These are phyloP conservation scores for Avena atlantica DNA, from an alignment of 176 grass and related monocot species.

Conservation along the genomic window DNA sequence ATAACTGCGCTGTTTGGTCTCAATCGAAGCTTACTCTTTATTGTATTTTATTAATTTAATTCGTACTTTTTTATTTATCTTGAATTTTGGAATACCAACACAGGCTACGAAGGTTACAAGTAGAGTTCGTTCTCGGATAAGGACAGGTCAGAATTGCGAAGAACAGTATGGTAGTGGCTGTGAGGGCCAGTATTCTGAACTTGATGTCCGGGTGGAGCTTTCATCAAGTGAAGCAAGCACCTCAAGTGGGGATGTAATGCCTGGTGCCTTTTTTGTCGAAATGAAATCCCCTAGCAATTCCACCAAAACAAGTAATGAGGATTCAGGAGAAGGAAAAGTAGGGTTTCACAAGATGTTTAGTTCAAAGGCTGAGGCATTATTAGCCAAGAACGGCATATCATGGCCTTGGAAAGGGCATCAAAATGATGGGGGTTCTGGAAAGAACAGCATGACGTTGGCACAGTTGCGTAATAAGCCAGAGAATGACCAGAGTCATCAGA, in stretches of 20 bases:
- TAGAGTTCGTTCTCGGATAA: constrained; percentile 66
- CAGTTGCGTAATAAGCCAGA: constrained; percentile 62
- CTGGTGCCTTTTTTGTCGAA: constrained; percentile 24
- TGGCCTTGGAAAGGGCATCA: constrained; percentile 82
- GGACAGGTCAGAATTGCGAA: constrained; percentile 22
- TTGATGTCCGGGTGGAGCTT: constrained; percentile 53
- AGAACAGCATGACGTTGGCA: constrained; percentile 42
- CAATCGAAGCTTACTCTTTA: constrained; percentile 14
- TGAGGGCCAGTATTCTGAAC: constrained; percentile 47
- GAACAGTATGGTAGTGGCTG: constrained; percentile 37
- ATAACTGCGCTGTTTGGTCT: constrained; percentile 1
- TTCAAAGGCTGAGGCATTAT: constrained; percentile 69
- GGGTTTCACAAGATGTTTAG: constrained; percentile 68
- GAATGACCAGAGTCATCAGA: constrained; percentile 44
- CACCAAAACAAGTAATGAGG: constrained; percentile 58
- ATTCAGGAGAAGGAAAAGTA: constrained; percentile 56
- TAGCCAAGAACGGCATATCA: constrained; percentile 61
- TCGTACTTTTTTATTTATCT: constrained; percentile 39
- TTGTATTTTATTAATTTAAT: constrained; percentile 46
- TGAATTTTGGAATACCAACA: constrained; percentile 53
- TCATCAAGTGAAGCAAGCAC: constrained; percentile 54
- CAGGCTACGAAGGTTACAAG: constrained; percentile 89
- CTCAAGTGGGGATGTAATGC: constrained; percentile 20
- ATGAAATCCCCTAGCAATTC: constrained; percentile 41
- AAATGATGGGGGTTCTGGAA: constrained; percentile 43